Percentiles rank a stretch among this genome's conserved stretches.
phyloP scores from a whole-genome alignment of 345 rosid genomes.

The Melastoma malabathricum region DNA sequence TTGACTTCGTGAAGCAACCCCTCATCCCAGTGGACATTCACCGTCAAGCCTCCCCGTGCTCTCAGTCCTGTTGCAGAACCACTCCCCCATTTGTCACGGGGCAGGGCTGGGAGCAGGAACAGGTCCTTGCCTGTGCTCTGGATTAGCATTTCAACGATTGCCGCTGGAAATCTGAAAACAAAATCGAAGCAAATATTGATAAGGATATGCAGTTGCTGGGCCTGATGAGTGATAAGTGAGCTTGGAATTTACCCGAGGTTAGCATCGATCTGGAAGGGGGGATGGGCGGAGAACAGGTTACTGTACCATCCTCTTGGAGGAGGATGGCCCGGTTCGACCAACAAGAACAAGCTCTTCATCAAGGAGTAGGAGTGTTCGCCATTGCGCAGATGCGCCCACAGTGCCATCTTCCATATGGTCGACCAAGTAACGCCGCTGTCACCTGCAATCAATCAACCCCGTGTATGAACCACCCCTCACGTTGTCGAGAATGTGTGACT shows the following conservation, averaged over 20 bases:
- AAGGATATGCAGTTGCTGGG: too few species aligned
- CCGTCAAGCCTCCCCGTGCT: constrained; percentile 66
- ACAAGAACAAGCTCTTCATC: constrained; percentile 54
- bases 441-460: constrained; percentile 21
- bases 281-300: constrained; percentile 85
- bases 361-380: constrained; percentile 57
- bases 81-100: constrained; percentile 60
- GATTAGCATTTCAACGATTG: constrained; percentile 71
- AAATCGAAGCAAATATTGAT: background rate
- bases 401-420: constrained; percentile 70
- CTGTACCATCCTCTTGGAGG: constrained; percentile 69
- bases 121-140: constrained; percentile 70
- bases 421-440: constrained; percentile 98
- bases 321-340: constrained; percentile 57
- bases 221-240: too few species aligned
- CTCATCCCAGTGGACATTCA: constrained; percentile 58
- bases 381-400: constrained; percentile 80
- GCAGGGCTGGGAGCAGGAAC: constrained; percentile 76
- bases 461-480: too few species aligned
- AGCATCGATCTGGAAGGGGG: constrained; percentile 96
- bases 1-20: constrained; percentile 59
- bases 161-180: constrained; percentile 51
- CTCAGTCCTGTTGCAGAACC: constrained; percentile 68
- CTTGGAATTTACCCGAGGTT: constrained; percentile 63
- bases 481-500: too few species aligned